Conservation (phyloP, 495 filamentous ascomycete genomes). For the Aspergillus haitiensis region DNA sequence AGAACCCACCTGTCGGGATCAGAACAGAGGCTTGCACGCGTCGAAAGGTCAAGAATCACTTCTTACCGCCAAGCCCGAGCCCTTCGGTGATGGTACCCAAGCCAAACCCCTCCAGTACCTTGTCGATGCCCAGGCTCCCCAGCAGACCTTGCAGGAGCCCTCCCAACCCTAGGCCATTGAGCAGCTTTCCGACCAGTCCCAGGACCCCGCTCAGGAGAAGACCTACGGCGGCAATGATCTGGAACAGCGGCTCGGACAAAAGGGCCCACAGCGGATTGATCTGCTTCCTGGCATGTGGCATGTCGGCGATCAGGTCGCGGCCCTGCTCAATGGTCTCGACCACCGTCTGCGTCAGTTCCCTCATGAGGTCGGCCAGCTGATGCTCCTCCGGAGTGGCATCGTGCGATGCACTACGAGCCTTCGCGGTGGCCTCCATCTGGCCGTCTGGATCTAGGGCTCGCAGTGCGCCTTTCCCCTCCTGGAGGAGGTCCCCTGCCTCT, state of each 20-base stretch:
- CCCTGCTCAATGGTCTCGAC: constrained; percentile 73
- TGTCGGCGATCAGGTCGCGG: constrained; percentile 76
- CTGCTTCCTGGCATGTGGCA: constrained; percentile 85
- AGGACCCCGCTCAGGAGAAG: constrained; percentile 74
- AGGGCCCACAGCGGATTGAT: constrained; percentile 81
- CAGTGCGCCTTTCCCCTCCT: constrained; percentile 79
- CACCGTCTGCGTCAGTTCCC: constrained; percentile 60
- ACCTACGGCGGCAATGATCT: constrained; percentile 84
- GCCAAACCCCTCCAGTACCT: constrained; percentile 69
- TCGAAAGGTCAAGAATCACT: constrained; percentile 14
- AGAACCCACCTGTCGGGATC: no score
- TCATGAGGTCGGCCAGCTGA: constrained; percentile 70
- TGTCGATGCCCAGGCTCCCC: constrained; percentile 70
- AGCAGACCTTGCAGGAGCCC: constrained; percentile 73
- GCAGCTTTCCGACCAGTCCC: constrained; percentile 68
- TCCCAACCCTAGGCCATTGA: constrained; percentile 73
- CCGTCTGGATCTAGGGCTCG: constrained; percentile 84
- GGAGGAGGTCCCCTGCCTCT: constrained; percentile 71
- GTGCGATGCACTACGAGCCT: constrained; percentile 65
- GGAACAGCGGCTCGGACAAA: constrained; percentile 76
- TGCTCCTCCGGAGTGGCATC: constrained; percentile 80
- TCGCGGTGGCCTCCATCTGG: constrained; percentile 72
- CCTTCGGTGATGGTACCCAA: constrained; percentile 55
- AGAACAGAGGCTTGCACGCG: no score
- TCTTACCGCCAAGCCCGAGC: constrained; percentile 36